A percentile compares a stretch with the other conserved stretches of the same genome.
These are phyloP conservation scores for Aegilops umbellulata DNA, from an alignment of 176 grass and related monocot species.

Conservation along the genomic window DNA sequence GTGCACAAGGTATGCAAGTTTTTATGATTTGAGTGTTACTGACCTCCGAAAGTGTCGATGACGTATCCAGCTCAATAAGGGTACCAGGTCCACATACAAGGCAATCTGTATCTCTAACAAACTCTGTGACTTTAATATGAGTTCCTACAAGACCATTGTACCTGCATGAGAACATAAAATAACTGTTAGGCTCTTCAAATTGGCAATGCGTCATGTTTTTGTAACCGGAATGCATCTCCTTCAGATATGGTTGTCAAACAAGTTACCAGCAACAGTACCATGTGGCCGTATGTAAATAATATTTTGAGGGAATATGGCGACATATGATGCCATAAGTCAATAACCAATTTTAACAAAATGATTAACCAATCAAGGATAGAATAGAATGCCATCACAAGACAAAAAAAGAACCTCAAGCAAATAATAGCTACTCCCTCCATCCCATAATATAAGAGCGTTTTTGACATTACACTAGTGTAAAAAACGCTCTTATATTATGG, in stretches of 20 bases:
- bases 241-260: background rate
- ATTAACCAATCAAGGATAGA: constrained; percentile 5
- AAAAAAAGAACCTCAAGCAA: background rate
- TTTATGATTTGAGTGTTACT: constrained; percentile 16
- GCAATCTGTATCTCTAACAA: constrained; percentile 85
- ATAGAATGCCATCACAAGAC: background rate
- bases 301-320: background rate
- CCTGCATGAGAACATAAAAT: constrained; percentile 40
- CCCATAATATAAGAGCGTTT: too few species aligned
- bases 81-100: constrained; percentile 90
- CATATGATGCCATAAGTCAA: background rate
- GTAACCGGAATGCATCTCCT: background rate
- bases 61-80: constrained; percentile 63
- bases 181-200: background rate
- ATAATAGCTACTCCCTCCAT: background rate
- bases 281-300: background rate
- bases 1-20: constrained; percentile 17
- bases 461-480: too few species aligned
- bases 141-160: constrained; percentile 90
- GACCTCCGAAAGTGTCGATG: constrained; percentile 71
- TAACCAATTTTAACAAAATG: background rate
- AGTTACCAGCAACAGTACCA: constrained; percentile 1
- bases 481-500: too few species aligned
- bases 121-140: constrained; percentile 93
- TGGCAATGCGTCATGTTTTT: background rate